A percentile compares a stretch with the other conserved stretches of the same genome.
Evolutionary conservation across 2,329 filamentous ascomycete genomes (phyloP).

Genomic region (Botryotinia calthae): DNA sequence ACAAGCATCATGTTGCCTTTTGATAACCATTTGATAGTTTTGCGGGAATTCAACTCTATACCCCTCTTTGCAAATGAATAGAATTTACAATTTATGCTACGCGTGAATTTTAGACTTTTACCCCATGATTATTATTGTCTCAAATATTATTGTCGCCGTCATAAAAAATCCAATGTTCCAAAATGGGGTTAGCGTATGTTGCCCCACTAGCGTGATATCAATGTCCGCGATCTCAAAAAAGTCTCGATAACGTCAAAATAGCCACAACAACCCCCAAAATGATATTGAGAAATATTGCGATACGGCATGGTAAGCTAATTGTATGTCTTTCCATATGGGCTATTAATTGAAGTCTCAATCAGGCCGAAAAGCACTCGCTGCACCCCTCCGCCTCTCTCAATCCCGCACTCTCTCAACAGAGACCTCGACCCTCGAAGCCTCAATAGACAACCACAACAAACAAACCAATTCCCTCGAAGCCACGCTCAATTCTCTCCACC

Average conservation of each 20-base stretch:
- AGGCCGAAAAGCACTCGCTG: constrained; percentile 55
- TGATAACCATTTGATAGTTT: constrained; percentile 20
- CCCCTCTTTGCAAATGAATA: constrained; percentile 13
- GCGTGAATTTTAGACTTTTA: background rate
- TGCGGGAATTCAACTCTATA: constrained; percentile 21
- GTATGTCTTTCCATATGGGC: rapidly evolving
- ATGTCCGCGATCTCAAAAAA: constrained; percentile 33
- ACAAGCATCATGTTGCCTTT: constrained; percentile 19
- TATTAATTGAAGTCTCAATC: constrained; percentile 29
- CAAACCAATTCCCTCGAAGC: constrained; percentile 30
- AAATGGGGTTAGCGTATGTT: constrained; percentile 22
- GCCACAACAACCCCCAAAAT: constrained; percentile 42
- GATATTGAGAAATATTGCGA: constrained; percentile 54
- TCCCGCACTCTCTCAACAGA: constrained; percentile 43
- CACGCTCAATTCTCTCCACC: constrained; percentile 27
- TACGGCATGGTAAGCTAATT: constrained; percentile 52
- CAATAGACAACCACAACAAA: constrained; percentile 21
- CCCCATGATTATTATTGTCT: background rate
- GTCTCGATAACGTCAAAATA: constrained; percentile 20
- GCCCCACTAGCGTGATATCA: constrained; percentile 26
- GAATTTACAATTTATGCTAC: background rate
- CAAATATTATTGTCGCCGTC: background rate
- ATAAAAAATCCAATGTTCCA: background rate
- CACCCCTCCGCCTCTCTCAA: constrained; percentile 42
- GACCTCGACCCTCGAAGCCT: constrained; percentile 24